A percentile compares a stretch with the other conserved stretches of the same genome.
Evolutionary conservation across 192 early-diverging fungal genomes (phyloP).

Genomic region (Phycomyces blakesleeanus): DNA sequence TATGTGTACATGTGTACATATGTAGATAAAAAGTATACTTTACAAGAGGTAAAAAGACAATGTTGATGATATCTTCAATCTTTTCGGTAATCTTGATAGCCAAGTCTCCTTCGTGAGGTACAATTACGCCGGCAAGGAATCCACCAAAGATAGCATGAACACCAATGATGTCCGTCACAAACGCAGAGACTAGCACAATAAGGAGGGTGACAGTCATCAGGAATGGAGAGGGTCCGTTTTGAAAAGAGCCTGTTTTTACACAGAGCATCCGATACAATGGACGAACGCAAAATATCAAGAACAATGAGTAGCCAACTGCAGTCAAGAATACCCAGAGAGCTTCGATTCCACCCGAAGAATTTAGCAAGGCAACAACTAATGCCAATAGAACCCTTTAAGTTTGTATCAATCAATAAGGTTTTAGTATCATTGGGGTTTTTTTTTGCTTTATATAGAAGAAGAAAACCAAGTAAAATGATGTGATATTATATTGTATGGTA

Average conservation of each 20-base stretch:
- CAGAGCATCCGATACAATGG: slow-evolving; percentile 59
- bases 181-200: slow-evolving; percentile 69
- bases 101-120: slow-evolving; percentile 86
- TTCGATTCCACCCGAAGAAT: slow-evolving; percentile 62
- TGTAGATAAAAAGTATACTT: slow-evolving; percentile 8
- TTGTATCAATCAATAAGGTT: too few species aligned
- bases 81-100: slow-evolving; percentile 85
- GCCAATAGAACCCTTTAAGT: slow-evolving; percentile 53
- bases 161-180: slow-evolving; percentile 83
- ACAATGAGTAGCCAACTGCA: slow-evolving; percentile 62
- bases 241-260: slow-evolving; percentile 44
- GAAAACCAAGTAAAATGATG: too few species aligned
- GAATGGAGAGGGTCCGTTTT: slow-evolving; percentile 50
- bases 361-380: slow-evolving; percentile 83
- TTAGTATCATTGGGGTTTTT: too few species aligned
- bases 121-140: slow-evolving; percentile 81
- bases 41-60: slow-evolving; percentile 85
- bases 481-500: too few species aligned
- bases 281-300: slow-evolving; percentile 64
- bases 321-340: slow-evolving; percentile 83
- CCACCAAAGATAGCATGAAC: slow-evolving; percentile 94
- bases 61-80: slow-evolving; percentile 85
- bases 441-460: not conserved
- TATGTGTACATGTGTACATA: too few species aligned
- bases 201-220: slow-evolving; percentile 72